Evolutionary conservation across 257 asterid species (phyloP).

Genomic region (Solanum piurae): DNA sequence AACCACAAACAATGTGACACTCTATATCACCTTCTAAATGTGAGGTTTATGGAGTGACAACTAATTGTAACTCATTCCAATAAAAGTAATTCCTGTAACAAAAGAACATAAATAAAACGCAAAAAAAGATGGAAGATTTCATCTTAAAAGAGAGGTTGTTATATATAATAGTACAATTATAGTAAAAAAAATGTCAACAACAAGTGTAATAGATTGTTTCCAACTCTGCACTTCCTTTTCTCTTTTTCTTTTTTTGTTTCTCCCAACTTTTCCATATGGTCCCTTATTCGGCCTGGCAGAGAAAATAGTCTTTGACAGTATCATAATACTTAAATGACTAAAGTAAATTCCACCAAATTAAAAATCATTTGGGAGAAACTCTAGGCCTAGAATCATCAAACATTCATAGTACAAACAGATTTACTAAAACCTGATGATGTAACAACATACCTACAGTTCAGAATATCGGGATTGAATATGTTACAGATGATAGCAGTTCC

Average conservation of each 20-base stretch:
- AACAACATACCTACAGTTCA: background rate
- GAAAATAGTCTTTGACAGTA: background rate
- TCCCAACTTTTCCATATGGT: background rate
- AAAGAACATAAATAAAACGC: background rate
- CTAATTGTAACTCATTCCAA: background rate
- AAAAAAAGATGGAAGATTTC: background rate
- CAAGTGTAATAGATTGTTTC: background rate
- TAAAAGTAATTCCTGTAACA: background rate
- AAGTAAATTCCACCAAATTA: background rate
- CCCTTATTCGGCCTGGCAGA: background rate
- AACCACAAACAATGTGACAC: background rate
- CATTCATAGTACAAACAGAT: background rate
- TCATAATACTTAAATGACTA: background rate
- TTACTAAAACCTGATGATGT: background rate
- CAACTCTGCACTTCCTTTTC: background rate
- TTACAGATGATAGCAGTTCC: background rate
- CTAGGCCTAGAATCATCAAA: background rate
- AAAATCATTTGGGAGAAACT: background rate
- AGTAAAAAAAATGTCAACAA: background rate
- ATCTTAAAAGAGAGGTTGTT: background rate
- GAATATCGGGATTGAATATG: background rate
- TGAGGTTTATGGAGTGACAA: background rate
- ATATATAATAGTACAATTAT: background rate
- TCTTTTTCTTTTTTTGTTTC: background rate
- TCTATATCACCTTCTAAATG: background rate